Percentiles rank a stretch among this genome's conserved stretches.
Conservation (phyloP, 257 asterid genomes). For the Forsythia suspensa region DNA sequence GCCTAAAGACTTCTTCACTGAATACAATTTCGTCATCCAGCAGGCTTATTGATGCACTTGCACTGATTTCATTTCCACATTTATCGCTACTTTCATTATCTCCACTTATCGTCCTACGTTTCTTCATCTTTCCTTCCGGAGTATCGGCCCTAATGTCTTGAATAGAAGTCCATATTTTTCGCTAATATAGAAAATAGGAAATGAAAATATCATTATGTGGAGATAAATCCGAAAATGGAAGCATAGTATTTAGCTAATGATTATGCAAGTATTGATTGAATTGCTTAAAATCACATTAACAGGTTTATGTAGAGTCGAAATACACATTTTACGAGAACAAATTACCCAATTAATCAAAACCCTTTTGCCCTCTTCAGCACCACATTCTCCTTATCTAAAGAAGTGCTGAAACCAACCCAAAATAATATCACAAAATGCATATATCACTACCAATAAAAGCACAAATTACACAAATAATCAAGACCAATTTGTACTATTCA, state of each 20-base stretch:
- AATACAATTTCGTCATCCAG: too few relatives aligned
- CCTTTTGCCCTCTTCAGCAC: neutral
- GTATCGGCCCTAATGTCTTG: too few relatives aligned
- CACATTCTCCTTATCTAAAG: neutral
- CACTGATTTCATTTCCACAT: too few relatives aligned
- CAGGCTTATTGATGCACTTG: too few relatives aligned
- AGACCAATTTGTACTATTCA: neutral
- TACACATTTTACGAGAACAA: slow-evolving; percentile 2
- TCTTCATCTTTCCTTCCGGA: too few relatives aligned
- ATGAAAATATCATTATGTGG: too few relatives aligned
- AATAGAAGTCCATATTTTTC: too few relatives aligned
- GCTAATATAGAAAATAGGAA: too few relatives aligned
- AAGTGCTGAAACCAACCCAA: neutral
- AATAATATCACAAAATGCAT: neutral
- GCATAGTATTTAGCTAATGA: neutral
- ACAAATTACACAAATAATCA: neutral
- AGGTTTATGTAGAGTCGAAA: neutral
- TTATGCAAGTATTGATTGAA: neutral
- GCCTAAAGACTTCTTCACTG: too few relatives aligned
- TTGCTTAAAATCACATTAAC: neutral
- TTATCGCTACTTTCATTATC: too few relatives aligned
- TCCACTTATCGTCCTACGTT: too few relatives aligned
- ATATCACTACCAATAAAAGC: neutral
- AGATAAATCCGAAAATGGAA: neutral
- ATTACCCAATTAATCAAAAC: neutral